These are phyloP conservation scores for Cucurbita maxima DNA, from an alignment of 306 rosid genomes.

Conservation along the genomic window DNA sequence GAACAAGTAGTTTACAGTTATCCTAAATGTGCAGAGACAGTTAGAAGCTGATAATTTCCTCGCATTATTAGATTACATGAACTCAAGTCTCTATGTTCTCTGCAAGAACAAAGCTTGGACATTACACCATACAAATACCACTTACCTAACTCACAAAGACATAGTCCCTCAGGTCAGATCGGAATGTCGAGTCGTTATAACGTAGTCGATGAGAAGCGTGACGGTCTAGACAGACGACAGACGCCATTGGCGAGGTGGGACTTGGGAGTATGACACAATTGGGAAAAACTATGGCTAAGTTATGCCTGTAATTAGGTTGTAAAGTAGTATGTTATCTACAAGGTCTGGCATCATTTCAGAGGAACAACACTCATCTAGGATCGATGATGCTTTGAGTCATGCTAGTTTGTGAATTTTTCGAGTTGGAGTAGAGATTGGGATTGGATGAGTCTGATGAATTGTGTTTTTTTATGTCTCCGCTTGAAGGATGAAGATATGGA, in stretches of 20 bases:
- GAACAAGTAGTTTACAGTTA: neutral
- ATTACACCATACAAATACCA: neutral
- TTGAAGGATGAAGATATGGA: slow-evolving; percentile 22
- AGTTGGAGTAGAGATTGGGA: slow-evolving; percentile 9
- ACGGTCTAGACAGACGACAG: neutral
- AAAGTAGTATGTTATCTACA: neutral
- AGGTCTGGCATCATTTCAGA: too few relatives aligned
- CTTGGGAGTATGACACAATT: neutral
- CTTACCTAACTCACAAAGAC: neutral
- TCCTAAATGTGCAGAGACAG: neutral
- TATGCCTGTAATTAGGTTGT: neutral
- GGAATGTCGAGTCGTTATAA: neutral
- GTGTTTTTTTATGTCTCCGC: neutral
- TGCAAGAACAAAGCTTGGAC: neutral
- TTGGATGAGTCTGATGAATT: neutral
- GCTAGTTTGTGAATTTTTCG: slow-evolving; percentile 15
- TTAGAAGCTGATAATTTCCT: neutral
- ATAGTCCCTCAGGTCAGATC: neutral
- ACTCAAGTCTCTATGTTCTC: neutral
- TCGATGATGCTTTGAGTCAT: slow-evolving; percentile 25
- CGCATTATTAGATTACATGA: neutral
- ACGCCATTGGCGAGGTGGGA: neutral
- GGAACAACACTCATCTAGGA: slow-evolving; percentile 18
- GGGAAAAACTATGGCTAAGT: neutral
- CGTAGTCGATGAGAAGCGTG: neutral